Evolutionary conservation across 345 rosid species (phyloP), one percentile per base, ranked within the genome.

Genomic region (Camelina neglecta): DNA sequence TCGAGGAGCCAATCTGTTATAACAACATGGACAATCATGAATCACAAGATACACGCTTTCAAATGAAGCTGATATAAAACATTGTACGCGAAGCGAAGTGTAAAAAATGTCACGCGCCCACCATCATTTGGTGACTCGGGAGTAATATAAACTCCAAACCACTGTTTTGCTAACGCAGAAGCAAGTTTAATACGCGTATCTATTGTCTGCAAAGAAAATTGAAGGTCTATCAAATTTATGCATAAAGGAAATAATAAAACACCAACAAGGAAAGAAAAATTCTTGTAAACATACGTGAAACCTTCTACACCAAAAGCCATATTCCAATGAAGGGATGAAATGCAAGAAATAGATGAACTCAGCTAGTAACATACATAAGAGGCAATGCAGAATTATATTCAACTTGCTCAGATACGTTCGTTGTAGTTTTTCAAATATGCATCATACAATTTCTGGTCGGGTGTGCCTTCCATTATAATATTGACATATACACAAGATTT

Each of bases 1-100:
- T 95, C 97, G 81, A 95, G 84, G 77, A 95, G 87, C 99, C 99
- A 95, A 70, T 89, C 99, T 95, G 86, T 76, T 60, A 79, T 69
- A 24, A 61, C 47, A 73, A 42, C 69, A 72, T 44, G 16, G 47
- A 65, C 11, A 65, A 57, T 58, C 18, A 72, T 51, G 42, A 65
- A 44, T 44, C 57, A 59, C 62, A 77, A 31, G 29, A 72, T 69
- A 26, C 48, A 42, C 45, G 51, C 58, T 76, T 53, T 67, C 38
- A 71, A 41, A 50, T 33, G 73, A 51, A 31, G 57, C 20, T 44
- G 50, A 72, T 53, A 42, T 23, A 23, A 49, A 48, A 66, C 21
- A 31, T 1, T 3, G 3, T 65, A 71, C 1, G 42, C 56, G 75
- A 20, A 13, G 69, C 7, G 73, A 58, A 71, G 51, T 75, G 71